These are phyloP conservation scores for Macrolepiota albuminosa DNA, from an alignment of 768 basidiomycete genomes.

Conservation along the genomic window DNA sequence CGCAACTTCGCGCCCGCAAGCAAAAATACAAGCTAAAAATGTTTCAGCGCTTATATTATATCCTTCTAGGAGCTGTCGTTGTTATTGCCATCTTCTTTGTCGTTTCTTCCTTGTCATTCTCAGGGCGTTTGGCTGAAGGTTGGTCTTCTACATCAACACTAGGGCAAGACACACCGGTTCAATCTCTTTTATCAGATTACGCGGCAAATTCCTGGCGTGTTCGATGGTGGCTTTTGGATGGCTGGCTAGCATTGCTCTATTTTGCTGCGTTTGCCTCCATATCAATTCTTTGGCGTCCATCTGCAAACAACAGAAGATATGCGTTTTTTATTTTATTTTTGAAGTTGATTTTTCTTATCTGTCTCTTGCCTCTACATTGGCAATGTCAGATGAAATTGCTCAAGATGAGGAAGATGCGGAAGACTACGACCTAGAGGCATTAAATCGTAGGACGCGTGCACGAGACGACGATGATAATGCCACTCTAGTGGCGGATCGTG, in stretches of 20 bases:
- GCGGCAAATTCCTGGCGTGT: slow-evolving; percentile 85
- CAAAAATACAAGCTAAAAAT: slow-evolving; percentile 83
- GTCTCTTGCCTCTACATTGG: slow-evolving; percentile 53
- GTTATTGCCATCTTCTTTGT: slow-evolving; percentile 89
- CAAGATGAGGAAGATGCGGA: slow-evolving; percentile 94
- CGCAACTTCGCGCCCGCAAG: slow-evolving; percentile 79
- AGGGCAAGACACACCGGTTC: slow-evolving; percentile 1
- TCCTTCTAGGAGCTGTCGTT: slow-evolving; percentile 77
- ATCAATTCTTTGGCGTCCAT: slow-evolving; percentile 91
- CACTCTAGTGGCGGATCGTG: slow-evolving; percentile 59
- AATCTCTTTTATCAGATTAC: slow-evolving; percentile 54
- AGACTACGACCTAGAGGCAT: slow-evolving; percentile 81
- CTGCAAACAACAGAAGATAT: slow-evolving; percentile 83
- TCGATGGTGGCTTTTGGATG: slow-evolving; percentile 96
- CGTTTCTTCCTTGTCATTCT: slow-evolving; percentile 87
- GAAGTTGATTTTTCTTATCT: slow-evolving; percentile 18
- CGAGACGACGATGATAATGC: slow-evolving; percentile 65
- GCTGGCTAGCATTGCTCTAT: slow-evolving; percentile 89
- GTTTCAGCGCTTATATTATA: slow-evolving; percentile 84
- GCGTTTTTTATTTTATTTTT: slow-evolving; percentile 25
- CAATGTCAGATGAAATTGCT: slow-evolving; percentile 95
- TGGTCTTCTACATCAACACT: slow-evolving; percentile 12
- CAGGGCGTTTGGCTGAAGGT: slow-evolving; percentile 90
- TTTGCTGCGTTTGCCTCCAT: slow-evolving; percentile 75
- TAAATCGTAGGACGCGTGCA: slow-evolving; percentile 49